These are phyloP conservation scores for Globisporangium viniferum DNA, from an alignment of 352 stramenopile species.

Conservation along the genomic window DNA sequence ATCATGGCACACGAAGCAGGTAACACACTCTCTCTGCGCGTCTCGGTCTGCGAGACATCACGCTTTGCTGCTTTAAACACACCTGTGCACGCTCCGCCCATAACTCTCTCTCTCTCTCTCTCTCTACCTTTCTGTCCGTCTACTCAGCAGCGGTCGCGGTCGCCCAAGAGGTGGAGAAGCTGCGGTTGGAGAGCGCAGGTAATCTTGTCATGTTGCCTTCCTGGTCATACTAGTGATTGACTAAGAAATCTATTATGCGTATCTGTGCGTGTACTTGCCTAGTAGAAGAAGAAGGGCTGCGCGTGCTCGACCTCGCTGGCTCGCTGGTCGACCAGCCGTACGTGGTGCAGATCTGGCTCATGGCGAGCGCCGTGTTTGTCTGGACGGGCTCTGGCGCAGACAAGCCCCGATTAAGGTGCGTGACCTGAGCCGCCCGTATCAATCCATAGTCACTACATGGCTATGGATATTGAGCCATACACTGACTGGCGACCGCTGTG, in stretches of 20 bases:
- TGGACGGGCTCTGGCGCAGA: conserved; percentile 61
- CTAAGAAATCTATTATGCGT: background rate
- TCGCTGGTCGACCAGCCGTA: conserved; percentile 67
- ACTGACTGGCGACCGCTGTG: background rate
- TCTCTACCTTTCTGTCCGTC: background rate
- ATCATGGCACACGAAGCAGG: conserved; percentile 1
- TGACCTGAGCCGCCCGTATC: background rate
- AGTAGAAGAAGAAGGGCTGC: conserved; percentile 13
- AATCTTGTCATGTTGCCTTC: background rate
- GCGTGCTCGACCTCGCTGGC: conserved; percentile 52
- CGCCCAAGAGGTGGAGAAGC: conserved; percentile 4
- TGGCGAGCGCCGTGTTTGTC: conserved; percentile 68
- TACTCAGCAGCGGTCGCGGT: background rate
- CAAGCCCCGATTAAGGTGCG: conserved; percentile 39
- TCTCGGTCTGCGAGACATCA: too few relatives aligned
- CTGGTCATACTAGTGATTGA: background rate
- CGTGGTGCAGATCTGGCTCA: conserved; percentile 70
- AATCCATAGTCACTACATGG: background rate
- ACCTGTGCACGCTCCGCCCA: background rate
- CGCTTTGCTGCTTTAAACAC: background rate
- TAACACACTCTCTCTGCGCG: background rate
- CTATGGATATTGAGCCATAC: background rate
- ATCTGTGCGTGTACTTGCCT: background rate
- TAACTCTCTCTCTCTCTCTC: background rate
- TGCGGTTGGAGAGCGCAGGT: conserved; percentile 11